Base-by-base conservation (phyloP, 148 eudicot species). In the Fagopyrum homotropicum region DNA sequence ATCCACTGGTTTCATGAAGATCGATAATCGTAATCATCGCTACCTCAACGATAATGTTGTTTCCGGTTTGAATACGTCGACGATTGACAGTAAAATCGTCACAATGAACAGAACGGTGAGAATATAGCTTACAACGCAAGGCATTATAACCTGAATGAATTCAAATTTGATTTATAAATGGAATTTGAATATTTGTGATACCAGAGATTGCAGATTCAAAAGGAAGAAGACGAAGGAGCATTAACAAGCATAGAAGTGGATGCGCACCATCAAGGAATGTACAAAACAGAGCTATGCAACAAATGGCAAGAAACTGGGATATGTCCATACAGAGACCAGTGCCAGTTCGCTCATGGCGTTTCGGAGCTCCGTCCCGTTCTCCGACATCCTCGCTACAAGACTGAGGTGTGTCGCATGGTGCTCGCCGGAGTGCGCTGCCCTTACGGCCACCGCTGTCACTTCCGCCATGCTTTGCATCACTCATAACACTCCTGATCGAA, bases 381-480 rank as follows among this genome's bases (percentile, higher is more conserved):
- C 52, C 78, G 94, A 69, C 94, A 90, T 80, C 94, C 90, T 0
- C 82, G 91, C 15, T 90, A 88, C 82, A 90, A 90, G 77, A 88
- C 94, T 1, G 86, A 90, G 75, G 84, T 90, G 12, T 90, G 94
- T 52, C 91, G 89, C 14, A 88, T 90, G 91, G 76, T 90, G 47
- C 82, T 82, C 45, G 47, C 85, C 44, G 89, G 91, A 0, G 79
- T 72, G 71, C 44, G 57, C 48, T 90, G 94, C 66, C 91, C 91
- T 14, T 90, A 88, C 19, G 94, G 94, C 59, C 91, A 90, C 72
- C 94, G 94, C 71, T 90, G 94, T 78, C 94, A 90, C 73, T 90
- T 90, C 43, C 88, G 91, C 75, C 94, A 90, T 77, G 76, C 91
- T 1, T 78, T 79, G 56, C 50, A 76, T 4, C 77, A 3, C 35